Conservation (phyloP, 2,329 filamentous ascomycete genomes). For the Lachnellula subtilissima region DNA sequence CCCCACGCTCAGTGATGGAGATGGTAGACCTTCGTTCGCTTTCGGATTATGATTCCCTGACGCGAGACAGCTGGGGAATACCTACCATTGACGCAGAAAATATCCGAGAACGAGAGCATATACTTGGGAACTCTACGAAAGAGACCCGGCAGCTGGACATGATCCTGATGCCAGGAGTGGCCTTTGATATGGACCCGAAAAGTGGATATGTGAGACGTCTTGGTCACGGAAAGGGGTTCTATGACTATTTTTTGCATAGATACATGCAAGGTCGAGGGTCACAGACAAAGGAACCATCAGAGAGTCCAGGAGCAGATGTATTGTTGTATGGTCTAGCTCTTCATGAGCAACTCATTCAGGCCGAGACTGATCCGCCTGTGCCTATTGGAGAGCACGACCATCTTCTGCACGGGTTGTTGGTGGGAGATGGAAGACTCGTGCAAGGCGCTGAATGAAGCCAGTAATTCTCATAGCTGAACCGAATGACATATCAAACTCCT, state of each 20-base stretch:
- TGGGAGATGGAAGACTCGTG: conserved; percentile 63
- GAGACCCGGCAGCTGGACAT: conserved; percentile 63
- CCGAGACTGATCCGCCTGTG: conserved; percentile 55
- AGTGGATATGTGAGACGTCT: conserved; percentile 62
- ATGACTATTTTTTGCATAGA: conserved; percentile 84
- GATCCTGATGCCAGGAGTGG: conserved; percentile 87
- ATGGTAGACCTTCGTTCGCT: conserved; percentile 78
- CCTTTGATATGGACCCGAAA: conserved; percentile 65
- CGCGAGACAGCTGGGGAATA: conserved; percentile 86
- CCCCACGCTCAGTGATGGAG: conserved; percentile 75
- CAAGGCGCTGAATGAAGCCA: conserved; percentile 22
- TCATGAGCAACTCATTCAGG: conserved; percentile 72
- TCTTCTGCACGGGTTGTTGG: conserved; percentile 70
- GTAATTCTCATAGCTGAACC: conserved; percentile 11
- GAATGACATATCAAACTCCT: conserved; percentile 11
- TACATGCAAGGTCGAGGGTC: conserved; percentile 49
- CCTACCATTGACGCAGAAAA: conserved; percentile 71
- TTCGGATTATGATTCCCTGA: conserved; percentile 71
- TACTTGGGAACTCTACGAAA: conserved; percentile 55
- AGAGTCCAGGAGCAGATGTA: conserved; percentile 56
- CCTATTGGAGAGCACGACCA: conserved; percentile 75
- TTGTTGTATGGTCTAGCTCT: conserved; percentile 73
- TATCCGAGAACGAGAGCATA: conserved; percentile 62
- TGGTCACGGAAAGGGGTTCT: conserved; percentile 94
- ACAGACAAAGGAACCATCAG: conserved; percentile 34